Evolutionary conservation across 2,329 filamentous ascomycete genomes (phyloP), one percentile per base, ranked within the genome.

Genomic region (Paecilomyces sp.): DNA sequence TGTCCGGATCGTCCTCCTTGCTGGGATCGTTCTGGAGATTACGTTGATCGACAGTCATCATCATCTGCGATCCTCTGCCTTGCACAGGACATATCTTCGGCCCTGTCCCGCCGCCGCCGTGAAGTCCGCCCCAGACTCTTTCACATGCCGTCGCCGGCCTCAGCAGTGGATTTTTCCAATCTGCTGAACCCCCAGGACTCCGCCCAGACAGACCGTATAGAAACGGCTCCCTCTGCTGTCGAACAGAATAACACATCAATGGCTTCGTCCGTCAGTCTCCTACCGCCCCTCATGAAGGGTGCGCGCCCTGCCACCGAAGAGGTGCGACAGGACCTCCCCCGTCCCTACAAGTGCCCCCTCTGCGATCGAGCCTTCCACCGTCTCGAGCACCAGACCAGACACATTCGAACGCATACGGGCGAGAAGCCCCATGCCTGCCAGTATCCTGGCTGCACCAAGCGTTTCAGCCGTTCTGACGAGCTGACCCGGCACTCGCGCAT

Each of bases 321-420:
- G 63, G 68, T 71, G 31, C 85, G 77, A 77, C 91, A 83, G 81
- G 93, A 97, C 77, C 85, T 97, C 58, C 94, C 94, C 61, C 88
- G 94, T 59, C 93, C 93, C 0, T 99, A 99, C 86, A 97, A 97
- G 82, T 99, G 93, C 77, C 92, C 93, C 62, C 85, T 99, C 64
- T 99, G 94, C 81, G 93, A 97, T 71, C 96, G 97, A 83, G 93
- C 94, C 62, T 99, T 99, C 80, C 94, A 97, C 82, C 91, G 94
- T 64, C 84, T 99, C 51, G 93, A 97, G 81, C 93, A 97, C 76
- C 93, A 97, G 82, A 88, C 85, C 61, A 78, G 87, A 69, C 93
- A 99, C 77, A 97, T 97, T 72, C 88, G 93, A 70, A 97, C 94
- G 6, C 93, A 99, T 77, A 99, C 93, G 0, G 94, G 93, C 70